Base-by-base conservation (phyloP, 495 filamentous ascomycete genomes). In the Acidomyces sp. region DNA sequence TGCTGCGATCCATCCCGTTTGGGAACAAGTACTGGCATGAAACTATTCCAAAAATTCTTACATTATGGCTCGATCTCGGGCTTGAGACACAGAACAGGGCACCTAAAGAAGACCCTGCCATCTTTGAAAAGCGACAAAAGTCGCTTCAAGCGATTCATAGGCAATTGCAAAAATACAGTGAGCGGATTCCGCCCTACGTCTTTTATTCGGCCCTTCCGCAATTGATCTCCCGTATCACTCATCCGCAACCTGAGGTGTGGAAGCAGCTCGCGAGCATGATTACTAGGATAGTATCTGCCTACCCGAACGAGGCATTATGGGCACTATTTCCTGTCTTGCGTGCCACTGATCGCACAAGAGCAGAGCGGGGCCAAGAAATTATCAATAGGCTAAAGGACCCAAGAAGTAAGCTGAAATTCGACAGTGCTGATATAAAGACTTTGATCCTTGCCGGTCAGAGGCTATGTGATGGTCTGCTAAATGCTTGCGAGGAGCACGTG, bases 1-100 rank as follows among this genome's bases (percentile, higher is more conserved):
- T 88, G 53, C 62, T 93, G 30, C 74, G 90, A 37, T 88, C 88
- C 18, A 68, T 95, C 28, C 72, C 70, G 15, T 87, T 77, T 54
- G 90, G 90, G 6, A 82, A 81, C 26, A 99, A 96, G 62, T 95
- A 96, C 57, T 75, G 93, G 17, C 92, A 87, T 49, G 85, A 95
- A 53, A 93, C 86, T 0, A 64, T 99, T 22, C 90, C 90, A 9
- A 78, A 87, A 36, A 64, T 94, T 16, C 55, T 99, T 18, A 96
- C 92, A 0, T 67, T 99, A 12, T 99, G 90, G 85, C 67, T 96
- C 21, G 90, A 95, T 55, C 70, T 96, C 40, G 87, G 85, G 3
- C 75, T 77, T 5, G 75, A 80, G 33, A 69, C 82, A 32, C 68
- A 77, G 39, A 74, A 78, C 45, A 62, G 71, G 17, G 24, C 39